Percentiles rank a stretch among this genome's conserved stretches.
phyloP scores from a whole-genome alignment of 1,139 yeast genomes.

The Scheffersomyces lignicola region DNA sequence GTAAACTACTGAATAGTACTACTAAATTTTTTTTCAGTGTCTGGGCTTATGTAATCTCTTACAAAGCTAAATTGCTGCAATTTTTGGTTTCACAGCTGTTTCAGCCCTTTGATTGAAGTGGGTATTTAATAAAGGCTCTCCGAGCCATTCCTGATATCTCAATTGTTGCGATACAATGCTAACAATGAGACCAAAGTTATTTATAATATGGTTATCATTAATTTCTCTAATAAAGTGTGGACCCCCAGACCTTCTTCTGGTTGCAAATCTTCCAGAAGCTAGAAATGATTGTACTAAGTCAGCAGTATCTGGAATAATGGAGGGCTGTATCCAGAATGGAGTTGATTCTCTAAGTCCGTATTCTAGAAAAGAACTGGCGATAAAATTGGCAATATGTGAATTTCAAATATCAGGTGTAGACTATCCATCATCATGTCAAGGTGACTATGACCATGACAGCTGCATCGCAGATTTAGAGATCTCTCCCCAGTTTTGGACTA shows the following conservation, averaged over 20 bases:
- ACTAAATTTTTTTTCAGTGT: background rate
- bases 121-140: too few relatives aligned
- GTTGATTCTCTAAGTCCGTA: conserved; percentile 29
- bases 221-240: too few relatives aligned
- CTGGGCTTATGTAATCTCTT: conserved; percentile 5
- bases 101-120: conserved; percentile 4
- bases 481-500: conserved; percentile 60
- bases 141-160: too few relatives aligned
- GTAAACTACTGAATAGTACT: too few relatives aligned
- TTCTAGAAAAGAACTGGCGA: conserved; percentile 41
- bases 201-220: too few relatives aligned
- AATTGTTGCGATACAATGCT: too few relatives aligned
- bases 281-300: conserved; percentile 22
- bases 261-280: too few relatives aligned
- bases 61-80: conserved; percentile 1
- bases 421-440: conserved; percentile 35
- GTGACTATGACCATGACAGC: conserved; percentile 13
- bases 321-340: conserved; percentile 30
- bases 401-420: conserved; percentile 43
- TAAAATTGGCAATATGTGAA: conserved; percentile 55
- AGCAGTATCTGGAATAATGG: conserved; percentile 27
- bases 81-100: conserved; percentile 8
- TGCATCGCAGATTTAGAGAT: conserved; percentile 45
- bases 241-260: too few relatives aligned
- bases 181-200: conserved; percentile 1